Evolutionary conservation across 1,284 basidiomycete species (phyloP).

Genomic region (Fistulina hepatica): DNA sequence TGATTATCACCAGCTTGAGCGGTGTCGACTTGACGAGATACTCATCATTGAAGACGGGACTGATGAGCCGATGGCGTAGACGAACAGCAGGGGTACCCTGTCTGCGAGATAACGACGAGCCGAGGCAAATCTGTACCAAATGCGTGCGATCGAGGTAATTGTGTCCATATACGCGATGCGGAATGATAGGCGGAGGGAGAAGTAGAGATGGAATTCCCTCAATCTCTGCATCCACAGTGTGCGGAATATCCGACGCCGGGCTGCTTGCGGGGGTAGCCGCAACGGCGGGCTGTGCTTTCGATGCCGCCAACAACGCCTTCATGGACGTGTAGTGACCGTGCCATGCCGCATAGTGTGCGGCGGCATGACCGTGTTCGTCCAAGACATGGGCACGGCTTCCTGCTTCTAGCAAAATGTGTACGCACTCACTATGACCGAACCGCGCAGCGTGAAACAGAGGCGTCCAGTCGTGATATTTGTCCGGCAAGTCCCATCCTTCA

Average conservation of each 20-base stretch:
- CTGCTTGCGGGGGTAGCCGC: slow-evolving; percentile 22
- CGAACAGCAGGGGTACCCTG: slow-evolving; percentile 64
- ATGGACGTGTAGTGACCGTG: slow-evolving; percentile 84
- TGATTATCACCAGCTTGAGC: slow-evolving; percentile 90
- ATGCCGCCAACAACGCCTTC: slow-evolving; percentile 54
- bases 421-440: slow-evolving; percentile 72
- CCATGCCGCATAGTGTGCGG: slow-evolving; percentile 97
- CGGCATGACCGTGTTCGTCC: slow-evolving; percentile 82
- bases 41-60: slow-evolving; percentile 48
- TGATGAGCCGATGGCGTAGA: slow-evolving; percentile 59
- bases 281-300: slow-evolving; percentile 17
- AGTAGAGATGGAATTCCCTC: slow-evolving; percentile 92
- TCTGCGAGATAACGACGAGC: neutral
- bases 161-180: slow-evolving; percentile 85
- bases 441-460: slow-evolving; percentile 94
- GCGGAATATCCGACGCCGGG: slow-evolving; percentile 18
- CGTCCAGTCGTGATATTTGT: slow-evolving; percentile 98
- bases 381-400: slow-evolving; percentile 64
- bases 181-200: slow-evolving; percentile 96
- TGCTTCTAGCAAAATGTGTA: slow-evolving; percentile 69
- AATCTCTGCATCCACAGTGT: slow-evolving; percentile 70
- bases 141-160: slow-evolving; percentile 85
- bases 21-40: slow-evolving; percentile 67
- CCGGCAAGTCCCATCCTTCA: slow-evolving; percentile 80
- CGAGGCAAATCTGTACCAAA: slow-evolving; percentile 78